Base-by-base conservation (phyloP, 140 eudicot species). In the Oenanthe javanica region DNA sequence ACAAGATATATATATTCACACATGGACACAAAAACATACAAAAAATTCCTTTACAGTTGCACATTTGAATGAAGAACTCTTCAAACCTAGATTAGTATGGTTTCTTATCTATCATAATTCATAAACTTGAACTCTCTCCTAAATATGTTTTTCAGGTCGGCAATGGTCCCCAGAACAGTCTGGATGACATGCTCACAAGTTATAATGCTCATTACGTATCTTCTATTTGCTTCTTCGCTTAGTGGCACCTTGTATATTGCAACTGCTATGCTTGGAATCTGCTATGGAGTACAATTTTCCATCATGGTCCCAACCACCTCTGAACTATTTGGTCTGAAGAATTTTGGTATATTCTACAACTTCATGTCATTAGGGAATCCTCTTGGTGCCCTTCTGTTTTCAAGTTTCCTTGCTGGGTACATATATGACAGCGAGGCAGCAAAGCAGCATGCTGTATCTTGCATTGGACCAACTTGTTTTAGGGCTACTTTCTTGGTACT, bases 231-330 rank as follows among this genome's bases (percentile, higher is more conserved):
- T 75, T 87, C 86, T 51, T 84, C 87, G 42, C 76, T 84, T 15
- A 54, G 75, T 8, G 87, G 87, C 27, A 90, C 91, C 38, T 89
- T 87, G 72, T 82, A 80, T 51, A 75, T 72, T 11, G 91, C 94
- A 77, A 90, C 91, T 63, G 83, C 86, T 6, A 72, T 87, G 67
- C 85, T 90, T 0, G 91, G 94, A 23, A 83, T 88, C 71, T 90
- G 91, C 86, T 90, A 82, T 16, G 91, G 94, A 3, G 86, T 77
- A 42, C 94, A 90, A 77, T 82, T 86, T 51, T 82, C 89, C 23
- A 77, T 84, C 78, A 89, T 89, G 93, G 86, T 89, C 71, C 87
- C 91, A 18, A 86, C 91, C 6, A 85, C 89, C 54, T 89, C 93
- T 36, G 93, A 89, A 82, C 91, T 89, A 78, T 89, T 89, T 47